Conservation (phyloP, 1,139 yeast species). For the Yamadazyma dushanensis region DNA sequence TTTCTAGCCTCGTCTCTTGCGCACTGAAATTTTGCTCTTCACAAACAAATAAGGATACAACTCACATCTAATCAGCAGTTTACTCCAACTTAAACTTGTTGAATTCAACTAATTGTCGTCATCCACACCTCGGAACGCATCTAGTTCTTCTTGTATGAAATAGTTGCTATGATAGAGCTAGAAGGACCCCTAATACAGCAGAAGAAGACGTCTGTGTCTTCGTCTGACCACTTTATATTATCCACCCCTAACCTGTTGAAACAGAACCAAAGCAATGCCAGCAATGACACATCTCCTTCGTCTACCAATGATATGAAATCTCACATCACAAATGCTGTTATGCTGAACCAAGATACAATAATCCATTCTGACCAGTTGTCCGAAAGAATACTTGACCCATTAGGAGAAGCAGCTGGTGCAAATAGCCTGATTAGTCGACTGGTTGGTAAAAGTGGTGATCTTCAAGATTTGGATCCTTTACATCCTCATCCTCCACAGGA, state of each 20-base stretch:
- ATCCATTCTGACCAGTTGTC: background rate
- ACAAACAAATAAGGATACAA: too few relatives aligned
- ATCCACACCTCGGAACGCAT: too few relatives aligned
- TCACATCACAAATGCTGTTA: conserved; percentile 4
- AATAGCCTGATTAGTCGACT: background rate
- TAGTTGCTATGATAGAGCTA: conserved; percentile 5
- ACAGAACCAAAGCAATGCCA: conserved; percentile 10
- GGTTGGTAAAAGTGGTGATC: background rate
- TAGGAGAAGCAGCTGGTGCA: background rate
- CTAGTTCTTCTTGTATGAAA: too few relatives aligned
- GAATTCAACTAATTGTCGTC: too few relatives aligned
- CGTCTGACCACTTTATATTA: conserved; percentile 14
- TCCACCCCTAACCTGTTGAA: conserved; percentile 38
- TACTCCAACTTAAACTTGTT: too few relatives aligned
- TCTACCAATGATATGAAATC: conserved; percentile 16
- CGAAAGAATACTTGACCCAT: background rate
- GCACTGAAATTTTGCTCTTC: background rate
- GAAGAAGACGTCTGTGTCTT: conserved; percentile 12
- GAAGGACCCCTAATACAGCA: conserved; percentile 1
- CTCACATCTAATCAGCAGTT: too few relatives aligned
- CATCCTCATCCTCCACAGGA: too few relatives aligned
- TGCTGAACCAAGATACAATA: background rate
- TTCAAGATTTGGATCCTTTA: background rate
- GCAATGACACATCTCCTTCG: conserved; percentile 38
- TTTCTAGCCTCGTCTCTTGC: too few relatives aligned